A percentile compares a stretch with the other conserved stretches of the same genome.
Evolutionary conservation across 495 filamentous ascomycete species (phyloP).

Genomic region (Haplographium delicatum): DNA sequence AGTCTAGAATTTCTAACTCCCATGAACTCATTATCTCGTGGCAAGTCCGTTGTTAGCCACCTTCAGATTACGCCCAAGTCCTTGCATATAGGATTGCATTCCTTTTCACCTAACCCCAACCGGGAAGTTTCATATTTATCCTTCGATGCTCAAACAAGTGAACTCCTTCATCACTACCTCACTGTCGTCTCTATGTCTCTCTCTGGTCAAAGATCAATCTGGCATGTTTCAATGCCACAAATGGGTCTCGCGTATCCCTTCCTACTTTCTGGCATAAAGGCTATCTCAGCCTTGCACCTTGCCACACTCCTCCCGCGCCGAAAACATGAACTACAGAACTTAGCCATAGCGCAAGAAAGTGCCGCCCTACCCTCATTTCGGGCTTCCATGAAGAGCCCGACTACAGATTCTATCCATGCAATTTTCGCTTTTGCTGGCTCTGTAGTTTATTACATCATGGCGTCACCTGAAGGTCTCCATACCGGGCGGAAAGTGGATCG

Average conservation of each 20-base stretch:
- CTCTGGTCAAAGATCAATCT: neutral
- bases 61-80: no score
- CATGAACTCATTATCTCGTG: neutral
- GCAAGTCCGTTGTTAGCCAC: no score
- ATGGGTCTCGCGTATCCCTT: conserved; percentile 33
- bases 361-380: conserved; percentile 10
- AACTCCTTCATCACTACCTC: neutral
- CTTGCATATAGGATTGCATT: no score
- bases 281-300: conserved; percentile 37
- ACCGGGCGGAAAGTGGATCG: conserved; percentile 4
- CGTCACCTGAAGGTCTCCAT: conserved; percentile 6
- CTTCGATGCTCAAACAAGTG: neutral
- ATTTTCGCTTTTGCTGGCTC: conserved; percentile 19
- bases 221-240: conserved; percentile 23
- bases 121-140: neutral
- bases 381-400: neutral
- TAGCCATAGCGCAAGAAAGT: conserved; percentile 8
- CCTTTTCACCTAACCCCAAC: neutral
- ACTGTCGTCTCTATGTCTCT: neutral
- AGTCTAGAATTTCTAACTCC: conserved; percentile 11
- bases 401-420: conserved; percentile 1
- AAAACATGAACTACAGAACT: neutral
- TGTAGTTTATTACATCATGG: conserved; percentile 23
- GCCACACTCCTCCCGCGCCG: conserved; percentile 28
- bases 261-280: conserved; percentile 37